Conservation (phyloP, 2,329 filamentous ascomycete species). For the Mariannaea elegans region DNA sequence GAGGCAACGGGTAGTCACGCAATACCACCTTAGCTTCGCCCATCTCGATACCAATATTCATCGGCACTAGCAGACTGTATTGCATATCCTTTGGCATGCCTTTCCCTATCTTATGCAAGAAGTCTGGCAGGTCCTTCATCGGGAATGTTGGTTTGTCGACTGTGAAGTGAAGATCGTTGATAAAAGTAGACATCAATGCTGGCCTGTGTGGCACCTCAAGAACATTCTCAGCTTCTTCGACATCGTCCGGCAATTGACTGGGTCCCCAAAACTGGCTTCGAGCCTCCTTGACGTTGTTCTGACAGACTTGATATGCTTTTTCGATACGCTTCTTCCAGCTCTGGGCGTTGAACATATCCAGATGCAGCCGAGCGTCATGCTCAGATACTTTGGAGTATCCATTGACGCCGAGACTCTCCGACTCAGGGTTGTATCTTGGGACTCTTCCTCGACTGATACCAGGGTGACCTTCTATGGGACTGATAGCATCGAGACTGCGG, state of each 20-base stretch:
- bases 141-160: constrained; percentile 96
- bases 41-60: constrained; percentile 89
- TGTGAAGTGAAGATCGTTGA: constrained; percentile 84
- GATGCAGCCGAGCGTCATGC: constrained; percentile 76
- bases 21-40: constrained; percentile 87
- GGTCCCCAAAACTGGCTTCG: constrained; percentile 83
- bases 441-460: constrained; percentile 51
- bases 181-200: constrained; percentile 79
- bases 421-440: constrained; percentile 83
- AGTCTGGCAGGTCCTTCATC: constrained; percentile 80
- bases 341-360: constrained; percentile 84
- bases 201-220: constrained; percentile 87
- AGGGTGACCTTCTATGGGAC: constrained; percentile 42
- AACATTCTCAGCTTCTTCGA: constrained; percentile 84
- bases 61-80: constrained; percentile 88
- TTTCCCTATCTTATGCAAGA: constrained; percentile 91
- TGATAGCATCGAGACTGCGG: constrained; percentile 61
- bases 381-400: constrained; percentile 77
- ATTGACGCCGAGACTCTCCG: constrained; percentile 70
- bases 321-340: constrained; percentile 95
- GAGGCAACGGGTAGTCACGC: constrained; percentile 91
- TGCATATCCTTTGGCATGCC: constrained; percentile 93
- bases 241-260: constrained; percentile 82
- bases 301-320: constrained; percentile 73
- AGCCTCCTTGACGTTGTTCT: constrained; percentile 79